Evolutionary conservation across 2,329 filamentous ascomycete species (phyloP).

Genomic region (Diaporthe nobilis): DNA sequence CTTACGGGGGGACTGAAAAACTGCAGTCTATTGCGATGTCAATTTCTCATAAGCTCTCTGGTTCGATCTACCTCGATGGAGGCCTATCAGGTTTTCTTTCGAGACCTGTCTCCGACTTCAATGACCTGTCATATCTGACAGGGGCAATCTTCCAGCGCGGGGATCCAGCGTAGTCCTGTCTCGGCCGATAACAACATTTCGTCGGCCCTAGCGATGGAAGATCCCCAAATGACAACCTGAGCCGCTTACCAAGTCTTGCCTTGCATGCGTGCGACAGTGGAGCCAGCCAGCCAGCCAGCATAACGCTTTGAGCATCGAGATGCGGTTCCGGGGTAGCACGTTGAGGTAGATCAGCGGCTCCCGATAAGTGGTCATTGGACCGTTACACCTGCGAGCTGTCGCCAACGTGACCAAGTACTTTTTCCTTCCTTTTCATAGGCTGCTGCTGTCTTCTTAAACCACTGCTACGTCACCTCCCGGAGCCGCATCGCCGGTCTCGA

Average conservation of each 20-base stretch:
- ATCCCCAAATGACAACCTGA: neutral
- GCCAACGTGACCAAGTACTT: neutral
- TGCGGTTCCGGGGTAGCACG: neutral
- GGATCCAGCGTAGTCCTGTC: neutral
- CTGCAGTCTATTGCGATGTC: neutral
- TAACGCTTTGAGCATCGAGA: neutral
- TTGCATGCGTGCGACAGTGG: neutral
- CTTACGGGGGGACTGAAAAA: neutral
- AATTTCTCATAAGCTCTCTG: conserved; percentile 2
- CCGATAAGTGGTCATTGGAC: neutral
- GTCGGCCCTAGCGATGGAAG: neutral
- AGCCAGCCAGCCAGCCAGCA: neutral
- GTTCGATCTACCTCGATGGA: conserved; percentile 2
- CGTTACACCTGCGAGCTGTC: conserved; percentile 3
- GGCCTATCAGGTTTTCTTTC: neutral
- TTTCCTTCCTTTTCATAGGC: conserved; percentile 2
- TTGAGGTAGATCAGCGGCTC: neutral
- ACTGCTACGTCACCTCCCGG: conserved; percentile 29
- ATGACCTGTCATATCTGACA: conserved; percentile 29
- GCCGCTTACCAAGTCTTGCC: neutral
- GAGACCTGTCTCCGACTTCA: conserved; percentile 6
- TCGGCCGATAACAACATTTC: neutral
- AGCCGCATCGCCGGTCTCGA: conserved; percentile 31
- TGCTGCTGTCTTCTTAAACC: conserved; percentile 5
- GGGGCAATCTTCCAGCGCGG: neutral